Evolutionary conservation across 306 rosid genomes (phyloP), one percentile per base, ranked within the genome.

Genomic region (Citrullus colocynthis): DNA sequence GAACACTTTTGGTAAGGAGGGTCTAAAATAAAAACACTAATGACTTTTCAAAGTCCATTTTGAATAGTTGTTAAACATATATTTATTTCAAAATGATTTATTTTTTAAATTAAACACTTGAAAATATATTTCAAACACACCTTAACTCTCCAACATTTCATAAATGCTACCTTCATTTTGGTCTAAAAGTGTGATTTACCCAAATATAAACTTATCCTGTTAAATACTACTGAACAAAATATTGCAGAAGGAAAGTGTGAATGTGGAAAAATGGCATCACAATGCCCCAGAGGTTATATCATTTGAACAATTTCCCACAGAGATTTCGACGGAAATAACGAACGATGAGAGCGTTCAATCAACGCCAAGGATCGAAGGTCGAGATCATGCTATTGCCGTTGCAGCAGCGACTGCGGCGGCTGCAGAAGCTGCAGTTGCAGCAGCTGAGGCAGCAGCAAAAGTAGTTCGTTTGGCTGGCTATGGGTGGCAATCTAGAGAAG

Each of bases 401-500:
- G 98, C 97, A 0, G 89, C 83, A 4, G 97, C 97, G 4, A 92
- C 96, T 1, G 93, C 98, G 0, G 96, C 88, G 1, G 98, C 98
- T 0, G 94, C 98, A 0, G 91, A 90, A 21, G 98, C 97, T 0
- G 97, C 97, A 0, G 91, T 90, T 13, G 95, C 87, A 0, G 98
- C 97, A 0, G 96, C 96, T 56, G 93, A 89, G 67, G 97, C 96
- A 0, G 97, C 98, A 0, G 93, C 97, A 12, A 90, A 89, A 85
- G 97, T 88, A 17, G 96, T 95, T 21, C 85, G 83, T 24, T 78
- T 95, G 85, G 88, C 96, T 6, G 96, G 97, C 21, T 88, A 88
- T 84, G 89, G 92, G 17, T 93, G 93, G 72, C 85, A 87, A 74
- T 88, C 90, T n/a, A 83, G 76, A 82, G 98, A 86, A 77, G 97